Evolutionary conservation across 2,329 filamentous ascomycete genomes (phyloP).

Genomic region (Ceratocystiopsis minuta): DNA sequence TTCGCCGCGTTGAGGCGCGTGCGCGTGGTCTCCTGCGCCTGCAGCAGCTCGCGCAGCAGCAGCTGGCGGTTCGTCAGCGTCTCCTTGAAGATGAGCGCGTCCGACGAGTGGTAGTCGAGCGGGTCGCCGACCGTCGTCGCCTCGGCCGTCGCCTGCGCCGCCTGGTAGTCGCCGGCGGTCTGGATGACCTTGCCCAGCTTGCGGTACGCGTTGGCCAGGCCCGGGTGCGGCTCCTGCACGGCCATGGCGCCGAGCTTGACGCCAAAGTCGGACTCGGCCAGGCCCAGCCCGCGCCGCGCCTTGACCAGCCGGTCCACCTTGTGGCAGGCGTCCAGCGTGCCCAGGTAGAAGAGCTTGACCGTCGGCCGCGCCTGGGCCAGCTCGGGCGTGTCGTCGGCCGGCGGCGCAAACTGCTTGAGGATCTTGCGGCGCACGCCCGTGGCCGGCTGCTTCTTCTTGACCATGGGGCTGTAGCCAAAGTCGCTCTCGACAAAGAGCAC

Average conservation of each 20-base stretch:
- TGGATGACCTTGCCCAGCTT: conserved; percentile 91
- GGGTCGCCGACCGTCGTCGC: conserved; percentile 88
- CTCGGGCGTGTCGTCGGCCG: conserved; percentile 92
- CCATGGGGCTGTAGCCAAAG: conserved; percentile 91
- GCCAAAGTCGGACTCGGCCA: conserved; percentile 84
- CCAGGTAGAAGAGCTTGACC: conserved; percentile 90
- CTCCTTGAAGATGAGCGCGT: conserved; percentile 96
- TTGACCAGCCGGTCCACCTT: conserved; percentile 93
- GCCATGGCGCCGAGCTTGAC: conserved; percentile 76
- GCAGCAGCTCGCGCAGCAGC: conserved; percentile 76
- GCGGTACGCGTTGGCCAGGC: conserved; percentile 75
- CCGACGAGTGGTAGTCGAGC: conserved; percentile 83
- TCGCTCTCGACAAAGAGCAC: conserved; percentile 97
- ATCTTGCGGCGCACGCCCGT: conserved; percentile 91
- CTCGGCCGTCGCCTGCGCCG: conserved; percentile 89
- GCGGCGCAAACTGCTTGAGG: conserved; percentile 94
- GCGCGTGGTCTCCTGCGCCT: conserved; percentile 72
- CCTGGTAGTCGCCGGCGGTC: conserved; percentile 85
- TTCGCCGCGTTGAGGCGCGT: conserved; percentile 75
- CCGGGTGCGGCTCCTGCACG: conserved; percentile 76
- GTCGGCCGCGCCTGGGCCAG: conserved; percentile 74
- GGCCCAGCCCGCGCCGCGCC: conserved; percentile 70
- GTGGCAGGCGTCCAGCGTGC: conserved; percentile 90
- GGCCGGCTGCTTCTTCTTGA: conserved; percentile 89
- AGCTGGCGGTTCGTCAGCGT: conserved; percentile 96